Conservation (phyloP, 768 basidiomycete species). For the Naganishia vaughanmartiniae region DNA sequence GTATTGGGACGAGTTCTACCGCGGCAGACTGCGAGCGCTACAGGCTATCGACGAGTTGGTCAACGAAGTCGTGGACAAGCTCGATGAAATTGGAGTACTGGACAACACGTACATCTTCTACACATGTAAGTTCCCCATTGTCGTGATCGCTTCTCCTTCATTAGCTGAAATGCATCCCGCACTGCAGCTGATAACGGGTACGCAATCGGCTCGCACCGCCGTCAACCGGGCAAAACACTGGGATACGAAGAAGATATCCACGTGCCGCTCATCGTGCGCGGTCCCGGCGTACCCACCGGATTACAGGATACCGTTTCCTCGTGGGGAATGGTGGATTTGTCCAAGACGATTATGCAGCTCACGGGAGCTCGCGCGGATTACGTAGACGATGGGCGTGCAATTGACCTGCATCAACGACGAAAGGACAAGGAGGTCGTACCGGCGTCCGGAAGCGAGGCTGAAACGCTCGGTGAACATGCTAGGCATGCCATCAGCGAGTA, state of each 20-base stretch:
- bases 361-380: slow-evolving; percentile 36
- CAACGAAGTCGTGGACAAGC: slow-evolving; percentile 32
- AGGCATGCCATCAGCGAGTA: slow-evolving; percentile 27
- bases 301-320: slow-evolving; percentile 28
- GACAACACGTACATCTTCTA: slow-evolving; percentile 37
- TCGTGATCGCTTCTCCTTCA: not conserved
- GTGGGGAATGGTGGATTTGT: slow-evolving; percentile 35
- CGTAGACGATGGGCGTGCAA: slow-evolving; percentile 30
- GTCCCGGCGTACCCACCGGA: slow-evolving; percentile 27
- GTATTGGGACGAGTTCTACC: slow-evolving; percentile 37
- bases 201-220: slow-evolving; percentile 33
- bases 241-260: slow-evolving; percentile 40
- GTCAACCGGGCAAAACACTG: slow-evolving; percentile 38
- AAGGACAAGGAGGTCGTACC: not conserved
- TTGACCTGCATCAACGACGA: slow-evolving; percentile 19
- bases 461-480: not conserved
- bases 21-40: slow-evolving; percentile 27
- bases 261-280: slow-evolving; percentile 36
- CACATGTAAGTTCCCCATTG: slow-evolving; percentile 23
- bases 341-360: slow-evolving; percentile 33
- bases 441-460: too few species aligned
- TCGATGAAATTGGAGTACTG: slow-evolving; percentile 31
- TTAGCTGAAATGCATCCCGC: not conserved
- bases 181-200: slow-evolving; percentile 36
- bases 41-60: slow-evolving; percentile 40